Conservation (phyloP, 768 basidiomycete genomes). For the Mycena epipterygia region DNA sequence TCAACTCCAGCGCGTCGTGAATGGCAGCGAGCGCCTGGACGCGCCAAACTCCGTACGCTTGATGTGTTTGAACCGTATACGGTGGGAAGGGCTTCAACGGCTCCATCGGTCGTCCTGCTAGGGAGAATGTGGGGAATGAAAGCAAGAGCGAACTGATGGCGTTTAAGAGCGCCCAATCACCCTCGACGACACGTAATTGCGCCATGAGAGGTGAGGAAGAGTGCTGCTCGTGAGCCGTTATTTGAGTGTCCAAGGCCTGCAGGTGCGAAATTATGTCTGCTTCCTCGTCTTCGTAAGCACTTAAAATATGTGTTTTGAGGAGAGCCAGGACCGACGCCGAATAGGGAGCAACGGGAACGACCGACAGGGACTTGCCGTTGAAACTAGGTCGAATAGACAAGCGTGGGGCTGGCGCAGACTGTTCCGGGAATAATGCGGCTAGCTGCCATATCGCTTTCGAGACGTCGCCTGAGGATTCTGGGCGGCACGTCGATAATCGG, state of each 20-base stretch:
- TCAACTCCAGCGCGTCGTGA: slow-evolving; percentile 2
- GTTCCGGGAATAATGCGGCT: slow-evolving; percentile 27
- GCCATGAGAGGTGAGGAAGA: not conserved
- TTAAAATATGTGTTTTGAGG: slow-evolving; percentile 27
- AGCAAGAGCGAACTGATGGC: slow-evolving; percentile 23
- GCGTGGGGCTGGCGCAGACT: slow-evolving; percentile 13
- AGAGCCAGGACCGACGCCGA: slow-evolving; percentile 27
- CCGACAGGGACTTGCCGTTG: slow-evolving; percentile 16
- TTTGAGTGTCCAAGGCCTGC: slow-evolving; percentile 13
- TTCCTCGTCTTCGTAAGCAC: slow-evolving; percentile 21
- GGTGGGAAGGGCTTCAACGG: slow-evolving; percentile 17
- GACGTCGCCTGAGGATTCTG: slow-evolving; percentile 17
- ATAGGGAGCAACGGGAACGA: slow-evolving; percentile 22
- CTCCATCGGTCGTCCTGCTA: slow-evolving; percentile 19
- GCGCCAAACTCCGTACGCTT: slow-evolving; percentile 25
- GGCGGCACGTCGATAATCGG: slow-evolving; percentile 26
- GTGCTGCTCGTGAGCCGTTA: slow-evolving; percentile 1
- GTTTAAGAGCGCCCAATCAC: slow-evolving; percentile 27
- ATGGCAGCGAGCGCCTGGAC: slow-evolving; percentile 5
- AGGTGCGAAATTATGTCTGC: slow-evolving; percentile 19
- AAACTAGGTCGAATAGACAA: slow-evolving; percentile 21
- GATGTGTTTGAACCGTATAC: slow-evolving; percentile 11
- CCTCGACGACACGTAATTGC: not conserved
- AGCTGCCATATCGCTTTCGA: slow-evolving; percentile 32
- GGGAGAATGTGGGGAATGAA: slow-evolving; percentile 9